phyloP scores from a whole-genome alignment of 106 monocot genomes.

The Cymbidium sinense region DNA sequence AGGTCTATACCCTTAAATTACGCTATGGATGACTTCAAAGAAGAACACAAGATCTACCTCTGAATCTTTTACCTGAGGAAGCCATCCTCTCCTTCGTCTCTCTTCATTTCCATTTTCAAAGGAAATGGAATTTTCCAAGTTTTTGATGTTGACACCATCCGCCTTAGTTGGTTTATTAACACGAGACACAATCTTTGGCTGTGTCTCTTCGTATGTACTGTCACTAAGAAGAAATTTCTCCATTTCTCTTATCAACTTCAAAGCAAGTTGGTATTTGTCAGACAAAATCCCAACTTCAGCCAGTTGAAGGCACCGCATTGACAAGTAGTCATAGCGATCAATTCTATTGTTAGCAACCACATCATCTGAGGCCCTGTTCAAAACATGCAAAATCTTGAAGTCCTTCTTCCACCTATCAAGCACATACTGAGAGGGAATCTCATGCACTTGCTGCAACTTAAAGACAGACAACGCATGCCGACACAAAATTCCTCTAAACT shows the following conservation, averaged over 20 bases:
- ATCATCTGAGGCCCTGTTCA: constrained; percentile 23
- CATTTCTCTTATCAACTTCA: constrained; percentile 47
- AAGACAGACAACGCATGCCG: constrained; percentile 51
- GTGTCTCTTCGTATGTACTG: constrained; percentile 47
- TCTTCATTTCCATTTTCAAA: constrained; percentile 31
- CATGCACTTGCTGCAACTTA: constrained; percentile 47
- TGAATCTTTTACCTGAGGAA: constrained; percentile 19
- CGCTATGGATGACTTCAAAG: not conserved
- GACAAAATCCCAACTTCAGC: constrained; percentile 43
- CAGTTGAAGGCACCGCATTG: constrained; percentile 56
- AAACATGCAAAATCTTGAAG: constrained; percentile 46
- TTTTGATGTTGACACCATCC: constrained; percentile 18
- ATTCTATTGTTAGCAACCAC: constrained; percentile 39
- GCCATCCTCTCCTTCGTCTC: constrained; percentile 7
- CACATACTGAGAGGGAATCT: constrained; percentile 46
- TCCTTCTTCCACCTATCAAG: constrained; percentile 67
- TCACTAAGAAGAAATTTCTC: constrained; percentile 53
- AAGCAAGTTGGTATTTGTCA: constrained; percentile 52
- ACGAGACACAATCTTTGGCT: constrained; percentile 52
- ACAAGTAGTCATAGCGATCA: constrained; percentile 52
- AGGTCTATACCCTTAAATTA: not conserved
- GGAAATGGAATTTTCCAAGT: constrained; percentile 14
- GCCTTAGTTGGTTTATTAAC: constrained; percentile 42
- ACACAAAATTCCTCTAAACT: constrained; percentile 51
- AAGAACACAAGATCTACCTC: constrained; percentile 18